Conservation (phyloP, 2,329 filamentous ascomycete species). For the Pseudohalonectria lignicola region DNA sequence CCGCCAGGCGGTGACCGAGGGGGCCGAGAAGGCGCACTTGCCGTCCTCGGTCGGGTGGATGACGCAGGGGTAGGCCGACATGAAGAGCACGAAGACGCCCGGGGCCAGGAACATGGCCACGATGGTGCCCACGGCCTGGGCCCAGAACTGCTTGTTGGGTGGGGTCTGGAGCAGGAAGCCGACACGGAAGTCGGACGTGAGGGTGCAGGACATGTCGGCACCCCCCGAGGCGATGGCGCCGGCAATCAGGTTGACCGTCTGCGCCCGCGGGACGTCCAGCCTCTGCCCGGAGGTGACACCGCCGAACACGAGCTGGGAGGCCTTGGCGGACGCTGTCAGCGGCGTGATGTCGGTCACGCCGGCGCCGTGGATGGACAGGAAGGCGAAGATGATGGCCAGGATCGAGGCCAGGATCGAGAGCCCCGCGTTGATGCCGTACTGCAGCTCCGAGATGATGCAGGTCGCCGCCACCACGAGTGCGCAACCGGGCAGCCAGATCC, state of each 20-base stretch:
- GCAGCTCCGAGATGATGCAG: conserved; percentile 35
- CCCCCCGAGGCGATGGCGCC: neutral
- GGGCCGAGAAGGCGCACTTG: conserved; percentile 34
- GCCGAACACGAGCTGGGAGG: conserved; percentile 38
- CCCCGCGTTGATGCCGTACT: conserved; percentile 45
- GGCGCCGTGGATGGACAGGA: conserved; percentile 29
- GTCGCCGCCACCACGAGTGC: conserved; percentile 38
- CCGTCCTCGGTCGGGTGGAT: conserved; percentile 23
- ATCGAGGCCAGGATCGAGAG: conserved; percentile 43
- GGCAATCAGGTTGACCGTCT: conserved; percentile 3
- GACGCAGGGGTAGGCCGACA: conserved; percentile 40
- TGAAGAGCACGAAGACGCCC: conserved; percentile 40
- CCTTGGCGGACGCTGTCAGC: conserved; percentile 37
- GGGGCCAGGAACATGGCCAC: conserved; percentile 40
- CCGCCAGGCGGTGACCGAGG: conserved; percentile 37
- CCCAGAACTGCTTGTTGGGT: conserved; percentile 32
- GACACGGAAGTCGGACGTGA: conserved; percentile 35
- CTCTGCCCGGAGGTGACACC: conserved; percentile 33
- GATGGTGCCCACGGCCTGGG: conserved; percentile 37
- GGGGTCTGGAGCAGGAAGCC: conserved; percentile 39
- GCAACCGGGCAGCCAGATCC: conserved; percentile 39
- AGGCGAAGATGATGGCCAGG: conserved; percentile 46
- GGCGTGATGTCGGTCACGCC: conserved; percentile 37
- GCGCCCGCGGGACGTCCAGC: conserved; percentile 15
- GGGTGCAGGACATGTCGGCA: conserved; percentile 20